These are phyloP conservation scores for Scedosporium dehoogii DNA, from an alignment of 2,329 filamentous ascomycete genomes.

Conservation along the genomic window DNA sequence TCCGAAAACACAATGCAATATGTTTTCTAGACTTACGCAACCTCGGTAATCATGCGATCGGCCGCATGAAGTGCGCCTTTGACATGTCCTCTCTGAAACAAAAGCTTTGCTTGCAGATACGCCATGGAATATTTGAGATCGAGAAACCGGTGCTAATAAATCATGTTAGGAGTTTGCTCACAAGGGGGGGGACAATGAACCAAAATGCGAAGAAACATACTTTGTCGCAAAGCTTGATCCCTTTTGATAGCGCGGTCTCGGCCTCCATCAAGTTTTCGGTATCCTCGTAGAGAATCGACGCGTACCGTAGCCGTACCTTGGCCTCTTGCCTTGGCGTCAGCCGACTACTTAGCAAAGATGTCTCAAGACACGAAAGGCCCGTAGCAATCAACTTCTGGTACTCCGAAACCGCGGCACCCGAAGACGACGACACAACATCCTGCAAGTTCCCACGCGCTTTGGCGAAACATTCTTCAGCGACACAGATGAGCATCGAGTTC, in stretches of 20 bases:
- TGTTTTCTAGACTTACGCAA: neutral
- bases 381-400: slow-evolving; percentile 66
- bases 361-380: slow-evolving; percentile 62
- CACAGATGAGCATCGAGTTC: slow-evolving; percentile 52
- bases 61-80: slow-evolving; percentile 65
- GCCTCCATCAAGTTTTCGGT: slow-evolving; percentile 67
- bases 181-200: neutral
- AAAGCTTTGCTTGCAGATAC: slow-evolving; percentile 59
- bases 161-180: slow-evolving; percentile 16
- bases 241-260: slow-evolving; percentile 62
- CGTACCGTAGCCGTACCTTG: slow-evolving; percentile 59
- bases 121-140: slow-evolving; percentile 73
- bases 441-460: slow-evolving; percentile 42
- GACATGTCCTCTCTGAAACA: slow-evolving; percentile 55
- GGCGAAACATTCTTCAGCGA: slow-evolving; percentile 66
- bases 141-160: slow-evolving; percentile 25
- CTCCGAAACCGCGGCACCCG: slow-evolving; percentile 35
- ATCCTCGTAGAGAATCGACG: slow-evolving; percentile 61
- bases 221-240: slow-evolving; percentile 59
- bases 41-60: slow-evolving; percentile 48
- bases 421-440: slow-evolving; percentile 40
- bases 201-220: slow-evolving; percentile 22
- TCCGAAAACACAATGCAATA: too few species aligned
- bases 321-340: slow-evolving; percentile 59
- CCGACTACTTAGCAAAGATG: slow-evolving; percentile 51